A percentile compares a stretch with the other conserved stretches of the same genome.
These are phyloP conservation scores for Boletus sp. DNA, from an alignment of 768 basidiomycete genomes.

Conservation along the genomic window DNA sequence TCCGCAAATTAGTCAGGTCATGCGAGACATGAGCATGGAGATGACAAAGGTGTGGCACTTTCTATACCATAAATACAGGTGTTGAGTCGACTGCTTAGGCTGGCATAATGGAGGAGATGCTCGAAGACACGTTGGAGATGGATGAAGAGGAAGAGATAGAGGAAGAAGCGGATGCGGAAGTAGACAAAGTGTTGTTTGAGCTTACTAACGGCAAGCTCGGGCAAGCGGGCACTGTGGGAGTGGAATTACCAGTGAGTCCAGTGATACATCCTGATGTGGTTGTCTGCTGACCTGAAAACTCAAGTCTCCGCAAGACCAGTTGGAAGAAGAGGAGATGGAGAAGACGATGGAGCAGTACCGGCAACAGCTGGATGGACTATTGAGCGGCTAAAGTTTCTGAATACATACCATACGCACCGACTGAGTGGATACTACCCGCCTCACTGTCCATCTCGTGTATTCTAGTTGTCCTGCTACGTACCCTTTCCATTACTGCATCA, in stretches of 20 bases:
- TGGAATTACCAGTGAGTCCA: slow-evolving; percentile 70
- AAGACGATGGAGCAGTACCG: slow-evolving; percentile 89
- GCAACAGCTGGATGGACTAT: slow-evolving; percentile 81
- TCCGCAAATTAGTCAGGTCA: slow-evolving; percentile 87
- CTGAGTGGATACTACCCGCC: neutral
- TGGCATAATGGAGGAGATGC: slow-evolving; percentile 97
- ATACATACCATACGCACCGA: slow-evolving; percentile 15
- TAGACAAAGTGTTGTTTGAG: slow-evolving; percentile 94
- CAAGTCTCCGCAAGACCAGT: slow-evolving; percentile 57
- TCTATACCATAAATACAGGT: neutral
- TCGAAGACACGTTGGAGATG: slow-evolving; percentile 87
- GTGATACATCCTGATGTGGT: neutral
- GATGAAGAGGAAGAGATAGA: slow-evolving; percentile 94
- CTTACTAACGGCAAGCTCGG: slow-evolving; percentile 96
- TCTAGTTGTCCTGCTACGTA: neutral
- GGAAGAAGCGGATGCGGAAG: slow-evolving; percentile 95
- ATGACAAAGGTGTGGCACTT: slow-evolving; percentile 84
- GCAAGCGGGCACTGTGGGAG: slow-evolving; percentile 69
- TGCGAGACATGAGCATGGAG: slow-evolving; percentile 99
- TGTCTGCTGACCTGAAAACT: slow-evolving; percentile 7
- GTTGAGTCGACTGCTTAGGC: slow-evolving; percentile 52
- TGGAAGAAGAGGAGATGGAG: slow-evolving; percentile 82
- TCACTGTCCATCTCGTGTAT: slow-evolving; percentile 8
- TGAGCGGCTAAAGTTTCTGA: slow-evolving; percentile 45
- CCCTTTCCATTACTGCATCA: neutral